A percentile compares a stretch with the other conserved stretches of the same genome.
These are phyloP conservation scores for Didymellaceae sp. DNA, from an alignment of 2,329 filamentous ascomycete genomes.

Conservation along the genomic window DNA sequence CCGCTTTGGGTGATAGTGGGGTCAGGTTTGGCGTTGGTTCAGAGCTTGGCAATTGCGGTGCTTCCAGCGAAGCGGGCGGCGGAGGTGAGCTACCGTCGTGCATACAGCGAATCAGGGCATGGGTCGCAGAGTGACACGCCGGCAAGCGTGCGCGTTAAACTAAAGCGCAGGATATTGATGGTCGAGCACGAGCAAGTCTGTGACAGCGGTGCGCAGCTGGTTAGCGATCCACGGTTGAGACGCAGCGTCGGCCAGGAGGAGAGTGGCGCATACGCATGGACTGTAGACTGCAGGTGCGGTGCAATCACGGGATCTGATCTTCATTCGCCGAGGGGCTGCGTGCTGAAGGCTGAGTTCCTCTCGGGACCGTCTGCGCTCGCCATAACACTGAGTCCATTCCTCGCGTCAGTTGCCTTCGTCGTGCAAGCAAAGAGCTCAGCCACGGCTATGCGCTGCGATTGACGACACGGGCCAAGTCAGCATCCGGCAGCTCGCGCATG, in stretches of 20 bases:
- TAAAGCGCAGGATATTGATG: not conserved
- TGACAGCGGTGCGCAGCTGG: not conserved
- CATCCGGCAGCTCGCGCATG: slow-evolving; percentile 23
- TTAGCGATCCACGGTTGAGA: slow-evolving; percentile 4
- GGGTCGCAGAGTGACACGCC: not conserved
- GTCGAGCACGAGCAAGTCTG: not conserved
- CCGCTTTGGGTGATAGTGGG: slow-evolving; percentile 28
- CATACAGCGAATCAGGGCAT: slow-evolving; percentile 6
- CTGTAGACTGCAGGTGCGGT: slow-evolving; percentile 2
- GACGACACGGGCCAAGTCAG: slow-evolving; percentile 17
- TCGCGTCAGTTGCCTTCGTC: not conserved
- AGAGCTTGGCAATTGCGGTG: slow-evolving; percentile 1
- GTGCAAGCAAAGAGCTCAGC: not conserved
- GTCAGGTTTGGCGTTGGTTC: not conserved
- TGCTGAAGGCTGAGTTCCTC: not conserved
- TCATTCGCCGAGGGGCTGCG: slow-evolving; percentile 11
- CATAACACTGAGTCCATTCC: not conserved
- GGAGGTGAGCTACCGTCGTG: slow-evolving; percentile 3
- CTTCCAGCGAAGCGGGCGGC: not conserved
- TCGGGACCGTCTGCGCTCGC: not conserved
- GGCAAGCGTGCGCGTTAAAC: not conserved
- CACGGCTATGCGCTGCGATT: not conserved
- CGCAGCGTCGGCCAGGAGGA: slow-evolving; percentile 6
- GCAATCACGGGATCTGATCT: slow-evolving; percentile 15
- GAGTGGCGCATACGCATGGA: slow-evolving; percentile 14